Evolutionary conservation across 257 asterid genomes (phyloP), one percentile per base, ranked within the genome.

Genomic region (Nyctanthes arbortristis): DNA sequence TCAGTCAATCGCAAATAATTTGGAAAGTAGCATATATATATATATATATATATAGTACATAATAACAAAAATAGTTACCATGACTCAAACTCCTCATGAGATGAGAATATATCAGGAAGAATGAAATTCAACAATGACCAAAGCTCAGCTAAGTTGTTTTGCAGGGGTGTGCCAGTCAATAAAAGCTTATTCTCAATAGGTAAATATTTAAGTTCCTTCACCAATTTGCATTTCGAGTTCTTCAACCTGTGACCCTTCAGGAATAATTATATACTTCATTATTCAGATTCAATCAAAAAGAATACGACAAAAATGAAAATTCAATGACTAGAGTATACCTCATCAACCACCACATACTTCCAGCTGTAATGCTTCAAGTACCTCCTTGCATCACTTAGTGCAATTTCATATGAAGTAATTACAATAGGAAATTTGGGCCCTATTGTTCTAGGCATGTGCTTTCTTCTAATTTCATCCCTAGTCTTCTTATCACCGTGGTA

Each of bases 101-200:
- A 94, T 62, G 98, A 91, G 84, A 94, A 94, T 52, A 91, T 88
- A 79, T 94, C 97, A n/a, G 99, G 99, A 68, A 94, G 89, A 76
- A 94, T 94, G 78, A 94, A 94, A 78, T 94, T 94, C 85, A 94
- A 72, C 82, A 94, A 80, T 18, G 99, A 88, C 99, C 99, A 94
- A 45, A 94, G 97, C 85, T 94, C 99, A 24, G 97, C 90, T 81
- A 94, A 78, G 85, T 94, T 94, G 84, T 94, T 94, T 73, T 94
- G 99, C 78, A 91, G 85, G 60, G 99, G 99, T 69, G 99, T 94
- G 79, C 99, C 99, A 60, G 99, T 94, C 79, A 94, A 79, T 31
- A 94, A 91, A 80, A 94, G 97, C 84, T 87, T 92, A 79, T 94
- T 94, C 83, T 94, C 98, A 31, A 87, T 80, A 37, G 79, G 66